phyloP scores from a whole-genome alignment of 2,329 filamentous ascomycete species.

The Penicillium sp. region DNA sequence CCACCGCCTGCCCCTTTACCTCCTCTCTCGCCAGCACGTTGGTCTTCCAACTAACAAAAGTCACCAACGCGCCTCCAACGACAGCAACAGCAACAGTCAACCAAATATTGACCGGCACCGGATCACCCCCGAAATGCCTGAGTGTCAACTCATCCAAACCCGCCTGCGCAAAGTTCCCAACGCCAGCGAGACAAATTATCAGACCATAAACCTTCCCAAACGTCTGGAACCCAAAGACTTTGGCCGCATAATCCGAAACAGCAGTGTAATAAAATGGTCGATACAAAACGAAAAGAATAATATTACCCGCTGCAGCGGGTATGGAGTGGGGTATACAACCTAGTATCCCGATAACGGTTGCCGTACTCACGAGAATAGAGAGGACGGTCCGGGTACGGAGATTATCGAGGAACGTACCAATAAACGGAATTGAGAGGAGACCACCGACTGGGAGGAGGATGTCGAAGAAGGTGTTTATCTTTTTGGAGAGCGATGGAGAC shows the following conservation, averaged over 20 bases:
- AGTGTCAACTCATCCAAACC: conserved; percentile 79
- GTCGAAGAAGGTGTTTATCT: conserved; percentile 84
- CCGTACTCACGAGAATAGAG: conserved; percentile 65
- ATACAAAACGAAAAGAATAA: conserved; percentile 79
- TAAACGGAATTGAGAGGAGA: conserved; percentile 81
- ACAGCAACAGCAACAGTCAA: conserved; percentile 62
- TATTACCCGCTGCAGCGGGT: conserved; percentile 70
- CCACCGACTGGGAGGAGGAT: conserved; percentile 80
- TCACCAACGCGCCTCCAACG: conserved; percentile 66
- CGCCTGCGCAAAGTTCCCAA: conserved; percentile 82
- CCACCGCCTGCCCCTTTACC: background rate
- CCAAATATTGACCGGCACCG: conserved; percentile 73
- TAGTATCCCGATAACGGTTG: conserved; percentile 73
- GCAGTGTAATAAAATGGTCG: conserved; percentile 86
- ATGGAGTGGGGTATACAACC: conserved; percentile 70
- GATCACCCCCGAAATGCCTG: conserved; percentile 67
- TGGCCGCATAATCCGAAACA: conserved; percentile 83
- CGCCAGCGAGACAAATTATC: conserved; percentile 80
- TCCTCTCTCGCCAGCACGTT: conserved; percentile 20
- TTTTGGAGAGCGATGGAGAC: conserved; percentile 58
- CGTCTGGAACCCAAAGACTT: conserved; percentile 88
- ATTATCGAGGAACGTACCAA: conserved; percentile 76
- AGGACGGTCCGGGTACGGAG: conserved; percentile 72
- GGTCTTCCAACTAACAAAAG: conserved; percentile 61
- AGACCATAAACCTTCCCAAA: conserved; percentile 94